Evolutionary conservation across 1,139 yeast species (phyloP).

Genomic region (Lodderomyces orthopsilosis): DNA sequence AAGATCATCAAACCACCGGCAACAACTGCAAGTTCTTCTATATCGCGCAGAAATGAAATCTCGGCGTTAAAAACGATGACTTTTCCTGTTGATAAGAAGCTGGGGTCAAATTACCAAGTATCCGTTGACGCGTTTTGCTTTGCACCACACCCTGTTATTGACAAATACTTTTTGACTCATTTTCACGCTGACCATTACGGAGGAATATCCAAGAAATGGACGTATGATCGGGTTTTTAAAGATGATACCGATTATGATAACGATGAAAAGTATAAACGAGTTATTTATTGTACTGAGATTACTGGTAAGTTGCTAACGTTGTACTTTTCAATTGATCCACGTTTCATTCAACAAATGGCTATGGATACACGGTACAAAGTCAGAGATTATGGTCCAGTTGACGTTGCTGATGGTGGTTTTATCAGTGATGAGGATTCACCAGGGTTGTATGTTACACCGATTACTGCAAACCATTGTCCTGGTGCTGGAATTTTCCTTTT

Average conservation of each 20-base stretch:
- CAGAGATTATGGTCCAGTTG: slow-evolving; percentile 15
- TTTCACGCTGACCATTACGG: slow-evolving; percentile 94
- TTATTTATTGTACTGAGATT: slow-evolving; percentile 67
- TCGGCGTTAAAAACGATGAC: slow-evolving; percentile 54
- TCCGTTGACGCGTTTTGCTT: slow-evolving; percentile 72
- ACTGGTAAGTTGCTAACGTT: slow-evolving; percentile 58
- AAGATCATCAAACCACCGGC: slow-evolving; percentile 25
- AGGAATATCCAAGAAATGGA: slow-evolving; percentile 79
- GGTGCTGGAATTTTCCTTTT: slow-evolving; percentile 84
- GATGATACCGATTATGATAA: slow-evolving; percentile 21
- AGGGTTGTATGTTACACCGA: slow-evolving; percentile 55
- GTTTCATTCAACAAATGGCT: slow-evolving; percentile 48
- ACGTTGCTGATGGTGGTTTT: slow-evolving; percentile 15
- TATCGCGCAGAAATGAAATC: slow-evolving; percentile 32
- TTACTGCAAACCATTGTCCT: slow-evolving; percentile 95
- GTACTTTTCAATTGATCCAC: slow-evolving; percentile 54
- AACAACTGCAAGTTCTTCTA: slow-evolving; percentile 14
- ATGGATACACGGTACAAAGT: slow-evolving; percentile 38
- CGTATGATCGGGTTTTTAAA: slow-evolving; percentile 39
- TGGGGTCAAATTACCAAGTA: slow-evolving; percentile 26
- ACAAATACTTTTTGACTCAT: slow-evolving; percentile 66
- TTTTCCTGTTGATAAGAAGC: slow-evolving; percentile 28
- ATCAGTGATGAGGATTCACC: slow-evolving; percentile 25
- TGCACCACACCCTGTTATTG: slow-evolving; percentile 43
- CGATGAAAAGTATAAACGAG: slow-evolving; percentile 40